phyloP scores from a whole-genome alignment of 257 asterid genomes.

The Eucommia ulmoides region DNA sequence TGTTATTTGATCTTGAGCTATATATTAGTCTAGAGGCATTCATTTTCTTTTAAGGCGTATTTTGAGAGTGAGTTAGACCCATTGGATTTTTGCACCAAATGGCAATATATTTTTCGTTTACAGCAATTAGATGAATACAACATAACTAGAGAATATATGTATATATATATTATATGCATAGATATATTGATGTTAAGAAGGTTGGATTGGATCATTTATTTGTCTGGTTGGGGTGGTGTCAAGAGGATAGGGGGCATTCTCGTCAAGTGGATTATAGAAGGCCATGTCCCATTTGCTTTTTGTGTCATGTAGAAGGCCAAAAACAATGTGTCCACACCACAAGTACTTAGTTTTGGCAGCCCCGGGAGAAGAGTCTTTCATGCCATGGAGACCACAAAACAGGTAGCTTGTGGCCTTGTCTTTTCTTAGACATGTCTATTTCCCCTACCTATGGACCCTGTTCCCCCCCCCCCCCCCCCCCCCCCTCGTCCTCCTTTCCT shows the following conservation, averaged over 20 bases:
- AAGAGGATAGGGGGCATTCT: conserved; percentile 50
- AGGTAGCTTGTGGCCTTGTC: conserved; percentile 59
- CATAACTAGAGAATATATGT: too few relatives aligned
- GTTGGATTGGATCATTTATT: conserved; percentile 52
- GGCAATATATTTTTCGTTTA: too few relatives aligned
- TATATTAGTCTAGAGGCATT: too few relatives aligned
- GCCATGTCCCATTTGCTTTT: conserved; percentile 16
- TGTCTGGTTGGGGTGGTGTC: conserved; percentile 51
- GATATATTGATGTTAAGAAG: too few relatives aligned
- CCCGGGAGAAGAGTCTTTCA: conserved; percentile 20
- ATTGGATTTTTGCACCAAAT: too few relatives aligned
- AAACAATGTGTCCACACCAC: conserved; percentile 23
- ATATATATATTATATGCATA: too few relatives aligned
- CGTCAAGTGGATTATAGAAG: conserved; percentile 38
- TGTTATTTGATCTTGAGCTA: too few relatives aligned
- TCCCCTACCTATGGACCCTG: conserved; percentile 39
- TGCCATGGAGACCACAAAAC: conserved; percentile 56
- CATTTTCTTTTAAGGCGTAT: too few relatives aligned
- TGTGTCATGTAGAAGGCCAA: conserved; percentile 8
- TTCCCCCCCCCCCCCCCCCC: too few relatives aligned
- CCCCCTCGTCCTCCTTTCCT: too few relatives aligned
- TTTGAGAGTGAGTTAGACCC: too few relatives aligned
- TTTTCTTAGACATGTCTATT: conserved; percentile 30
- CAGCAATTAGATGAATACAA: too few relatives aligned
- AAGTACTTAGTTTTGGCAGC: conserved; percentile 19